Evolutionary conservation across 805 yeast genomes (phyloP), one percentile per base, ranked within the genome.

Genomic region (Millerozyma miso): DNA sequence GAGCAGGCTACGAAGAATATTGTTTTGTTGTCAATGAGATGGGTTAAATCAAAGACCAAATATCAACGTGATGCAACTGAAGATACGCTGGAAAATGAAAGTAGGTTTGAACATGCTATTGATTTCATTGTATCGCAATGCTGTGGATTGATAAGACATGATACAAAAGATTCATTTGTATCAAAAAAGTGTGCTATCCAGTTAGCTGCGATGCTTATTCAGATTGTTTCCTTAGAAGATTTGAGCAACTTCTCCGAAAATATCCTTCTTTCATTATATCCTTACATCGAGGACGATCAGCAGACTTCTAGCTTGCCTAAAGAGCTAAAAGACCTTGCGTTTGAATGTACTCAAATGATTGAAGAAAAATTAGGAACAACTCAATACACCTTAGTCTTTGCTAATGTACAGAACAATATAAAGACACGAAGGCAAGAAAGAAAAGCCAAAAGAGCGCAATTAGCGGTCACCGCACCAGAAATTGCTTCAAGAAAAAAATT

Each of bases 391-490:
- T 60, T 67, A 16, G 63, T 78, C 1, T 84, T 82, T 55, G 67
- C 85, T 1, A 67, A 68, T 36, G 93, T 88, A n/a, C 79, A 80
- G 57, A 79, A 74, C 49, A 54, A 55, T 14, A 83, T 90, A 18
- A 65, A 62, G 20, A 67, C 69, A 31, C 78, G 88, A 60, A 77
- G 97, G 55, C 75, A 76, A 45, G 95, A 88, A 38, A 79, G 97
- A 63, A 80, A 74, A 57, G 76, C 85, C 0, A 83, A 82, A 56
- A 74, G 89, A 44, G 85, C 95, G 0, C 82, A 85, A 45, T 65
- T 88, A 58, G 85, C 88, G 2, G 72, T 90, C 8, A 76, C 74
- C 16, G 85, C 84, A 3, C 98, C 98, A 0, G 96, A 85, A 13
- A 64, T 77, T 34, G 83, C 88, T n/a, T 93, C 96, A 1, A 77